Percentiles rank a stretch among this genome's conserved stretches.
Evolutionary conservation across 768 basidiomycete species (phyloP).

Genomic region (Termitomyces sp.): DNA sequence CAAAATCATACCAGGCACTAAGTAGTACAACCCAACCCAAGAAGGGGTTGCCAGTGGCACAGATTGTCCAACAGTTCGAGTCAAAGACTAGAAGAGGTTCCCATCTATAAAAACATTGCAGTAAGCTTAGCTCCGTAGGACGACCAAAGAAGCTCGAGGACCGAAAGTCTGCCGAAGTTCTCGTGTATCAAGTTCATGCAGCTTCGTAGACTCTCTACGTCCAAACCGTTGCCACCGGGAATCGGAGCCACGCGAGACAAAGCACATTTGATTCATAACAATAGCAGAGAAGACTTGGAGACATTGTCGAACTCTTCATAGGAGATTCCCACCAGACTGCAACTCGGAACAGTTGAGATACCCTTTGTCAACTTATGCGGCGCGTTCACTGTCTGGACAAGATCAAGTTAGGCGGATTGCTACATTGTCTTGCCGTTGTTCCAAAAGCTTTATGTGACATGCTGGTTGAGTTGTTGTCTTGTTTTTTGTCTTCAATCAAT

Average conservation of each 20-base stretch:
- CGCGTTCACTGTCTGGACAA: background rate
- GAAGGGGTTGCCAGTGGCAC: background rate
- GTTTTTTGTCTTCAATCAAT: background rate
- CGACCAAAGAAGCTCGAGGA: too few species aligned
- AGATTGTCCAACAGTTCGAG: background rate
- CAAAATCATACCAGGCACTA: background rate
- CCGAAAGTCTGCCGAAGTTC: background rate
- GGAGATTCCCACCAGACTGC: background rate
- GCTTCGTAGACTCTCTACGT: background rate
- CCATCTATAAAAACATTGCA: too few species aligned
- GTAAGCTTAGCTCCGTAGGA: background rate
- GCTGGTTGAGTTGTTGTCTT: background rate
- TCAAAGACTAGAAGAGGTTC: background rate
- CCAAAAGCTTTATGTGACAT: background rate
- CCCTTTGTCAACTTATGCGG: background rate
- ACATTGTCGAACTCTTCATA: background rate
- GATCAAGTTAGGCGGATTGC: background rate
- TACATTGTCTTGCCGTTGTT: background rate
- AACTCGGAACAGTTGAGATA: background rate
- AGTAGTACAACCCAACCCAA: background rate
- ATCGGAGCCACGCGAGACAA: background rate
- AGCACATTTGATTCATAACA: background rate
- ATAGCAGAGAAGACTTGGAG: background rate
- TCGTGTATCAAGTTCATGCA: too few species aligned
- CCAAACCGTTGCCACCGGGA: background rate